Base-by-base conservation (phyloP, 306 rosid species). In the Dryas octopetala region DNA sequence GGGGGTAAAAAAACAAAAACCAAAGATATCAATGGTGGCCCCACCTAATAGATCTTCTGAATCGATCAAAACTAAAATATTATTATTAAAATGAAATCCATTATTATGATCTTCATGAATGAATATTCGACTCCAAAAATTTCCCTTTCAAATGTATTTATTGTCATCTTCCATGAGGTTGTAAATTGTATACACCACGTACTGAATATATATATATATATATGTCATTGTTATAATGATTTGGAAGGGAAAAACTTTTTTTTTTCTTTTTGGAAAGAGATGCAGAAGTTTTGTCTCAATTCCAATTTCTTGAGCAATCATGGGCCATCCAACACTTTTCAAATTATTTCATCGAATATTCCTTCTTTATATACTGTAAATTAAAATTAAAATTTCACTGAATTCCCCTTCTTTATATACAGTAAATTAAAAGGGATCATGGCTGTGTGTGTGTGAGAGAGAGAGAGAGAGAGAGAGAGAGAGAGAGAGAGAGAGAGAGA, bases 41-140 rank as follows among this genome's bases (percentile, higher is more conserved):
- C 84, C 67, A 76, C 61, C 28, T 5, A 49, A 16, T 9, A 43
- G 45, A 50, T 59, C 77, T 52, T 45, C 9, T 47, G 16, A 72
- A 75, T 80, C 71, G 62, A 49, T 14, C 7, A 68, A 3, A 49
- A 28, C 9, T 9, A 5, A 28, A n/a, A 19, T 71, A 51, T 23
- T 16, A 49, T 48, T 40, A 3, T 38, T 12, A 44, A 47, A 50
- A 62, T 12, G 4, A 40, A 5, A 50, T 41, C 5, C 8, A 38
- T 13, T 60, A 60, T 62, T 62, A 62, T 38, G 28, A 13, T 62
- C 48, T 40, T 62, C 48, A 62, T 38, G 23, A 11, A 40, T 32
- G 38, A 15, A 4, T 40, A 40, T 43, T 11, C 8, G 41, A 19
- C 8, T 52, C 62, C 62, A 54, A 71, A 38, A n/a, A 53, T 43